Evolutionary conservation across 1,139 yeast species (phyloP), one percentile per base, ranked within the genome.

Genomic region (Suhomyces anneliseae): DNA sequence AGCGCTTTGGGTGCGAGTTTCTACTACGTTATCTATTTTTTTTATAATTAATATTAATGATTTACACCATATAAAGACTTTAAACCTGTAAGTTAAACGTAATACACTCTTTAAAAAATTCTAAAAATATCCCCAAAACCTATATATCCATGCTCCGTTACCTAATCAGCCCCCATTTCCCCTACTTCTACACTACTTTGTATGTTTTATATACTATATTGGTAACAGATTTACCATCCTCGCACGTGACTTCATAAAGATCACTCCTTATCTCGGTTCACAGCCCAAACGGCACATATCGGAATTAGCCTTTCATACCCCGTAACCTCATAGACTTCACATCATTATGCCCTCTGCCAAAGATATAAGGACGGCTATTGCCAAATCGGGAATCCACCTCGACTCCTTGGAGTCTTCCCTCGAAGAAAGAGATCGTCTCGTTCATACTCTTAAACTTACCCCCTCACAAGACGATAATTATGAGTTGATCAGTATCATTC

Each of bases 381-480:
- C 44, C 14, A 57, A 53, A 34, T 43, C 53, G 15, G 36, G 46
- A 7, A 44, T 52, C 2, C 50, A 55, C 15, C 38, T 62, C 11
- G 63, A 53, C 24, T 59, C 59, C 43, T 47, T 62, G 11, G 53
- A 47, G 35, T 54, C 56, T n/a, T 44, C 48, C 1, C 42, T 80
- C 8, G 83, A 79, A 34, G 88, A 83, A 58, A 68, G 85, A 38
- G 65, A 68, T 41, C 68, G 82, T 29, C 69, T 82, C 48, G 58
- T 66, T 15, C 57, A 62, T 2, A 61, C 66, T 19, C 68, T 82
- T 34, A 70, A 72, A 38, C 68, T 81, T 34, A 70, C 74, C 24
- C 84, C 85, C 2, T 75, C 84, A 1, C 62, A 71, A 7, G 72
- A 76, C 42, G 88, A 82, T 50, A 81, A 79, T 53, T 69, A 68